These are phyloP conservation scores for Coemansia sp. DNA, from an alignment of 192 early-diverging fungal genomes.

Conservation along the genomic window DNA sequence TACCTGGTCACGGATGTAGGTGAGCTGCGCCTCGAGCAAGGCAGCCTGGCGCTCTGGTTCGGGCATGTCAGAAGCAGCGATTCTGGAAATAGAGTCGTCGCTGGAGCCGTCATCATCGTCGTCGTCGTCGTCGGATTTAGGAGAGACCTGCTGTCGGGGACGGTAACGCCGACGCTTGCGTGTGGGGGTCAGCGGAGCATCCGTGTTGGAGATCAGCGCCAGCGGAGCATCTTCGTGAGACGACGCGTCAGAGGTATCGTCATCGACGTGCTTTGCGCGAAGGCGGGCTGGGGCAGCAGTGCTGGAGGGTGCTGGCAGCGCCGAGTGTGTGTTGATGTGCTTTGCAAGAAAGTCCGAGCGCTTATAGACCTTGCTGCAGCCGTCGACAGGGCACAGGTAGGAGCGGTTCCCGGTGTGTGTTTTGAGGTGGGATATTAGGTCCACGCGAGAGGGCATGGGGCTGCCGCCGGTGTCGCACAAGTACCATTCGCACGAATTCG, in stretches of 20 bases:
- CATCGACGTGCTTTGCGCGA: neutral
- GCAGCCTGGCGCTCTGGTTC: constrained; percentile 14
- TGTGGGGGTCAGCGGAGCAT: neutral
- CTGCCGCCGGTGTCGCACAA: constrained; percentile 19
- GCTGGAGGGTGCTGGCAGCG: neutral
- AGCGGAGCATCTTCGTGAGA: constrained; percentile 12
- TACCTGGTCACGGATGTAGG: constrained; percentile 27
- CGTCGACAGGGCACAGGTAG: constrained; percentile 60
- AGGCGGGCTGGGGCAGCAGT: neutral
- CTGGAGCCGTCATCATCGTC: constrained; percentile 3
- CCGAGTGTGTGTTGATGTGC: constrained; percentile 58
- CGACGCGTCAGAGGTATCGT: neutral
- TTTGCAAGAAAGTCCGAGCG: constrained; percentile 64
- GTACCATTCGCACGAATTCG: constrained; percentile 32
- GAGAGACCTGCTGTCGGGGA: neutral
- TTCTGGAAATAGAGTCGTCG: neutral
- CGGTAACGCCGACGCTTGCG: constrained; percentile 5
- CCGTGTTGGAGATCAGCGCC: constrained; percentile 5
- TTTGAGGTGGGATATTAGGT: constrained; percentile 61
- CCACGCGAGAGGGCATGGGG: constrained; percentile 59
- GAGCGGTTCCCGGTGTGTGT: constrained; percentile 70
- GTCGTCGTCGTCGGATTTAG: neutral
- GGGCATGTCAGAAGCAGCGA: constrained; percentile 1
- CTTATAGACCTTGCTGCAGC: constrained; percentile 66
- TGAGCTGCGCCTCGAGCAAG: constrained; percentile 31